Conservation (phyloP, 2,329 filamentous ascomycete genomes). For the Fusarium sp. region DNA sequence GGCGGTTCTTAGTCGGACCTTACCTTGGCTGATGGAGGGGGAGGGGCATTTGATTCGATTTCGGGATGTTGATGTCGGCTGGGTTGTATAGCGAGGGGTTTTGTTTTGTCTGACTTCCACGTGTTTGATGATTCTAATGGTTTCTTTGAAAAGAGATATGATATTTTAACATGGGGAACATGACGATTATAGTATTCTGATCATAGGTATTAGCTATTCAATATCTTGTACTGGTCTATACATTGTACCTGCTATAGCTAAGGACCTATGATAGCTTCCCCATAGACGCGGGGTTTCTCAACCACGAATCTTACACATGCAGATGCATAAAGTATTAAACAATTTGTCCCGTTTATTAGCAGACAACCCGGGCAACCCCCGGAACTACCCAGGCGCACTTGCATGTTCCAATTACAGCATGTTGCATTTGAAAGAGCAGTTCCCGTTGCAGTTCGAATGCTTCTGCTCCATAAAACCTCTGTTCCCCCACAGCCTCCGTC, state of each 20-base stretch:
- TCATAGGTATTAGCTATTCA: background rate
- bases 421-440: background rate
- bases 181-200: background rate
- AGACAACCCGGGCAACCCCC: constrained; percentile 9
- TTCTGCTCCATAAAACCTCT: constrained; percentile 58
- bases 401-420: constrained; percentile 23
- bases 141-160: background rate
- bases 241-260: background rate
- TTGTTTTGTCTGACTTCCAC: constrained; percentile 28
- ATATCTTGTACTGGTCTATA: background rate
- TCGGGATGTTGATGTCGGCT: constrained; percentile 5
- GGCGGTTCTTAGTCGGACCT: constrained; percentile 23
- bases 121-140: constrained; percentile 1
- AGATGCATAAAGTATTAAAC: constrained; percentile 10
- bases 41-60: constrained; percentile 33
- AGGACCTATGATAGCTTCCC: background rate
- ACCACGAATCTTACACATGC: constrained; percentile 32
- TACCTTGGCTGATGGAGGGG: constrained; percentile 34
- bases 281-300: constrained; percentile 32
- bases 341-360: constrained; percentile 2
- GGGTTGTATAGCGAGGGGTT: constrained; percentile 31
- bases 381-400: constrained; percentile 22
- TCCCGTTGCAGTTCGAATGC: background rate
- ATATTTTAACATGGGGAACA: background rate
- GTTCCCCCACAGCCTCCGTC: constrained; percentile 24